These are phyloP conservation scores for Leccinum obscurum DNA, from an alignment of 768 basidiomycete genomes.

Conservation along the genomic window DNA sequence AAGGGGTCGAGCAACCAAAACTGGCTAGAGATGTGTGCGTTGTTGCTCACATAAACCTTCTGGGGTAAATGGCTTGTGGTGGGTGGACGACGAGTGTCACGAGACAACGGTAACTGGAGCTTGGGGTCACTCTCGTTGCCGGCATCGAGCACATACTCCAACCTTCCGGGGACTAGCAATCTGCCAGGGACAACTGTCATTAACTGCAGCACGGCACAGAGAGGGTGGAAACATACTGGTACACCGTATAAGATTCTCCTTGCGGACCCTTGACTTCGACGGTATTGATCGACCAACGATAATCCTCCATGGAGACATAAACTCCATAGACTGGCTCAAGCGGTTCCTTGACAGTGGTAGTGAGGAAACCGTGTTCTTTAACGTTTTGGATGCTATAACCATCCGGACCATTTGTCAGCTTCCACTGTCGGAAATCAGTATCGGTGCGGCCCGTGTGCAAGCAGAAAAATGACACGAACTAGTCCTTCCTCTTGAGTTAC, in stretches of 20 bases:
- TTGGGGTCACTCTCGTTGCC: not conserved
- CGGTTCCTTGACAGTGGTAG: not conserved
- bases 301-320: not conserved
- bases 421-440: conserved; percentile 4
- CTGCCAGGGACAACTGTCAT: not conserved
- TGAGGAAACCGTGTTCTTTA: not conserved
- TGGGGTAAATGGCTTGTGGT: not conserved
- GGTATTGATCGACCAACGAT: conserved; percentile 4
- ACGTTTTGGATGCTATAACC: conserved; percentile 1
- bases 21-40: conserved; percentile 2
- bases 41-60: conserved; percentile 4
- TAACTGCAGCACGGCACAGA: not conserved
- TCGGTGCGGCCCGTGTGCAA: not conserved
- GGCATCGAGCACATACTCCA: conserved; percentile 7
- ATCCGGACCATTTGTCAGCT: not conserved
- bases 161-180: not conserved
- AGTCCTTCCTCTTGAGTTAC: not conserved
- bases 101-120: not conserved
- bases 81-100: not conserved
- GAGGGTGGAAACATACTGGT: conserved; percentile 1
- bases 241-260: not conserved
- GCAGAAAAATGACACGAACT: not conserved
- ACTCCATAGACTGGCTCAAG: not conserved
- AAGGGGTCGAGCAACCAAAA: conserved; percentile 4
- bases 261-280: not conserved